A percentile compares a stretch with the other conserved stretches of the same genome.
These are phyloP conservation scores for Melampsora occidentalis DNA, from an alignment of 1,284 basidiomycete genomes.

Conservation along the genomic window DNA sequence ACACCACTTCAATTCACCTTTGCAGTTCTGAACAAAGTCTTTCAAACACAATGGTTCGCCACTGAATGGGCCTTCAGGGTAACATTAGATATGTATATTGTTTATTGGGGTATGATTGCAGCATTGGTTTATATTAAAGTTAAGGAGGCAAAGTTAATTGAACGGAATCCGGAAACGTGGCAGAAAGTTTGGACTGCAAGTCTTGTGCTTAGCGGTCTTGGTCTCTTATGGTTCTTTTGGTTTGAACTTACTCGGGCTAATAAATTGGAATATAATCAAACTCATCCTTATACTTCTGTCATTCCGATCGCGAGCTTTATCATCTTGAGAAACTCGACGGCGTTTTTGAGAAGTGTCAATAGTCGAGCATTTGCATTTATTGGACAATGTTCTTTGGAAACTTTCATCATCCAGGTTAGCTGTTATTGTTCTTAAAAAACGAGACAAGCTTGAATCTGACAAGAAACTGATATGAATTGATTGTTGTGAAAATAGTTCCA, in stretches of 20 bases:
- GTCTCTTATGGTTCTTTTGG: conserved; percentile 71
- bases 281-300: conserved; percentile 78
- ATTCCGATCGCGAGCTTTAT: conserved; percentile 74
- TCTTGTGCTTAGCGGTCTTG: conserved; percentile 60
- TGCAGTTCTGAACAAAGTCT: conserved; percentile 63
- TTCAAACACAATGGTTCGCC: conserved; percentile 75
- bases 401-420: conserved; percentile 65
- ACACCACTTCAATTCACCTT: conserved; percentile 69
- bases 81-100: conserved; percentile 79
- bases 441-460: neutral
- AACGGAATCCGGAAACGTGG: conserved; percentile 63
- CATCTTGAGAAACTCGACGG: conserved; percentile 70
- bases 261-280: conserved; percentile 79
- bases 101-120: conserved; percentile 77
- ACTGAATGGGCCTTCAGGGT: conserved; percentile 81
- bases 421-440: neutral
- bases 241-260: conserved; percentile 72
- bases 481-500: conserved; percentile 66
- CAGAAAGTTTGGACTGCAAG: conserved; percentile 59
- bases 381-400: conserved; percentile 76
- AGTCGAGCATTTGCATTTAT: conserved; percentile 73
- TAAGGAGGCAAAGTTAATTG: conserved; percentile 68
- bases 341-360: conserved; percentile 66
- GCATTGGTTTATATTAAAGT: conserved; percentile 72
- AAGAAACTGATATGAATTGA: neutral